Evolutionary conservation across 169 alveolate species (phyloP).

Genomic region (Plasmodium sp.): DNA sequence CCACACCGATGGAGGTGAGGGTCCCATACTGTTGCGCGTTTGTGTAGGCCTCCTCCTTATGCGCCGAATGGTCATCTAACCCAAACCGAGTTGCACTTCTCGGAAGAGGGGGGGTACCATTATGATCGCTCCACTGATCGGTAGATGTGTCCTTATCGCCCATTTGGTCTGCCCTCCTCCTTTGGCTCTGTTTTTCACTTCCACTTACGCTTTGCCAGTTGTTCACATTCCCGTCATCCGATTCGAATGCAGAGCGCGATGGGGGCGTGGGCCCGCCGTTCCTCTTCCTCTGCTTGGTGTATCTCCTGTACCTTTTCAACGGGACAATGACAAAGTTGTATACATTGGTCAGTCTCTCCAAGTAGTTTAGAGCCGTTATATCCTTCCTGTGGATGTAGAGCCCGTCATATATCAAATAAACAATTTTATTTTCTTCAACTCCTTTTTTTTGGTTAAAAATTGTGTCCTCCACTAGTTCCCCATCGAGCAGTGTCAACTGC

Average conservation of each 20-base stretch:
- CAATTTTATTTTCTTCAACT: conserved; percentile 40
- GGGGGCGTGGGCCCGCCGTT: not conserved
- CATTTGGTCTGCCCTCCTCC: not conserved
- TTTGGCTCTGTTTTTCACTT: too few species aligned
- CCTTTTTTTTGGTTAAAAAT: conserved; percentile 39
- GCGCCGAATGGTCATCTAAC: not conserved
- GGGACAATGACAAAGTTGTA: conserved; percentile 85
- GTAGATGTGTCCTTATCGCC: not conserved
- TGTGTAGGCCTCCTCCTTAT: not conserved
- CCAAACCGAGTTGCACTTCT: not conserved
- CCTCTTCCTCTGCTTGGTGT: not conserved
- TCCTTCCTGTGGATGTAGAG: conserved; percentile 87
- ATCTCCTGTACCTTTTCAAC: conserved; percentile 8
- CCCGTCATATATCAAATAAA: conserved; percentile 89
- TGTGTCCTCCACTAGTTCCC: conserved; percentile 89
- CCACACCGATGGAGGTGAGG: not conserved
- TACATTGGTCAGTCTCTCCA: conserved; percentile 87
- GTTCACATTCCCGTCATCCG: not conserved
- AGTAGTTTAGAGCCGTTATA: conserved; percentile 81
- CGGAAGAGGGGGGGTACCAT: not conserved
- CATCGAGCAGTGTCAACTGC: conserved; percentile 91
- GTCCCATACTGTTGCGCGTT: not conserved
- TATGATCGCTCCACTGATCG: not conserved
- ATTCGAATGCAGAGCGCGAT: not conserved
- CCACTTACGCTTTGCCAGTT: not conserved